These are phyloP conservation scores for Viola odorata DNA, from an alignment of 345 rosid species.

Conservation along the genomic window DNA sequence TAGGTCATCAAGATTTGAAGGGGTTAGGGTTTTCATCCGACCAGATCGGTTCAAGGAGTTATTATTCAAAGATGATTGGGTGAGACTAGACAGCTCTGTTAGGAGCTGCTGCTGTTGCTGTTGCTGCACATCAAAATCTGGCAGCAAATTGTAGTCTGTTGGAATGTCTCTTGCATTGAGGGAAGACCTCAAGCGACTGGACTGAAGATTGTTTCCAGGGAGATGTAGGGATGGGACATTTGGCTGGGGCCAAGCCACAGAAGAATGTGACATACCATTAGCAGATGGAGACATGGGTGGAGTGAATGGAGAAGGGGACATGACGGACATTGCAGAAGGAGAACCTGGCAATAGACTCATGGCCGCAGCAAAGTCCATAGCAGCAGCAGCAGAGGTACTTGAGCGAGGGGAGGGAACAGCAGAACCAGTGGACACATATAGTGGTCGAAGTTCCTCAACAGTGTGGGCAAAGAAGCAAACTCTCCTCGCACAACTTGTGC, in stretches of 20 bases:
- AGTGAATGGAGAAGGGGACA: constrained; percentile 76
- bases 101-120: constrained; percentile 23
- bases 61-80: constrained; percentile 43
- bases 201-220: constrained; percentile 25
- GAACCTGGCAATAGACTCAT: constrained; percentile 24
- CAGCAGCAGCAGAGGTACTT: constrained; percentile 15
- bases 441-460: constrained; percentile 81
- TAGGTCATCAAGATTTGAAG: constrained; percentile 57
- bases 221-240: constrained; percentile 27
- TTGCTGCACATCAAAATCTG: constrained; percentile 23
- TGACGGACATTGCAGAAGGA: constrained; percentile 20
- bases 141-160: constrained; percentile 18
- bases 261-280: constrained; percentile 23
- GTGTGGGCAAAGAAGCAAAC: constrained; percentile 97
- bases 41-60: constrained; percentile 20
- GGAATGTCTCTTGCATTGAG: constrained; percentile 45
- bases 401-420: constrained; percentile 64
- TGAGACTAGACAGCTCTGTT: constrained; percentile 37
- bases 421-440: constrained; percentile 83
- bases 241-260: constrained; percentile 22
- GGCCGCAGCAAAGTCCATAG: constrained; percentile 25
- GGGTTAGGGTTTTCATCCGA: constrained; percentile 53
- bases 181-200: constrained; percentile 28
- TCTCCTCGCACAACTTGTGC: constrained; percentile 73
- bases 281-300: constrained; percentile 87